Evolutionary conservation across 2,329 filamentous ascomycete genomes (phyloP).

Genomic region (Alternaria angustiovoidea): DNA sequence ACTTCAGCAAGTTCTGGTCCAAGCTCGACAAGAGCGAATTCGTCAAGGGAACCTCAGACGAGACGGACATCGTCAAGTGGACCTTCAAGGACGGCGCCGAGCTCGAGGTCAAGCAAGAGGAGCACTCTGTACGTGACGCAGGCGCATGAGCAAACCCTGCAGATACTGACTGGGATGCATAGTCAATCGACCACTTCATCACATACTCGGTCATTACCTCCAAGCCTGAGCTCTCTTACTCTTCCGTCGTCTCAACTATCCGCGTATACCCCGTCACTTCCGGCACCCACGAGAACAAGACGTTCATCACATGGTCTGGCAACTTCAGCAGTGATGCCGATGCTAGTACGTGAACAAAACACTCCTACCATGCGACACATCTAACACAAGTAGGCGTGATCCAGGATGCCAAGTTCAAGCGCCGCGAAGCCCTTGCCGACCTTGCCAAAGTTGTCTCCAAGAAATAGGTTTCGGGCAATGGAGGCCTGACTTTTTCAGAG

Average conservation of each 20-base stretch:
- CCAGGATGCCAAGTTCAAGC: conserved; percentile 79
- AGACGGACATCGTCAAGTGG: conserved; percentile 74
- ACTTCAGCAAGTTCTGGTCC: conserved; percentile 73
- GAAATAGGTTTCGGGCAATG: conserved; percentile 37
- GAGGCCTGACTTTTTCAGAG: background rate
- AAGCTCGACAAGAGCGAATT: conserved; percentile 68
- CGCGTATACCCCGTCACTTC: conserved; percentile 72
- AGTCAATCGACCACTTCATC: conserved; percentile 73
- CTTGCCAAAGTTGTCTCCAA: conserved; percentile 62
- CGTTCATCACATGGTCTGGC: conserved; percentile 73
- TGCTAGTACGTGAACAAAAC: conserved; percentile 61
- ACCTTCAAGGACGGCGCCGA: conserved; percentile 74
- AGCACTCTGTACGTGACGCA: conserved; percentile 68
- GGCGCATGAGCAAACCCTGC: background rate
- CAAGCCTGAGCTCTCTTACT: conserved; percentile 71
- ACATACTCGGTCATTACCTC: conserved; percentile 76
- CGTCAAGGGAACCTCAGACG: conserved; percentile 69
- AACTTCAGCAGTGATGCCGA: conserved; percentile 76
- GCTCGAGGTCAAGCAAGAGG: conserved; percentile 77
- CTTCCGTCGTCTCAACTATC: conserved; percentile 71
- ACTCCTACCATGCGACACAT: too few relatives aligned
- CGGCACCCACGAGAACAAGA: conserved; percentile 69
- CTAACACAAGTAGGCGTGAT: conserved; percentile 65
- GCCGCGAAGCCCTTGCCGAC: conserved; percentile 73
- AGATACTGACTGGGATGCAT: background rate